A percentile compares a stretch with the other conserved stretches of the same genome.
These are phyloP conservation scores for Haberlea rhodopensis DNA, from an alignment of 257 asterid genomes.

Conservation along the genomic window DNA sequence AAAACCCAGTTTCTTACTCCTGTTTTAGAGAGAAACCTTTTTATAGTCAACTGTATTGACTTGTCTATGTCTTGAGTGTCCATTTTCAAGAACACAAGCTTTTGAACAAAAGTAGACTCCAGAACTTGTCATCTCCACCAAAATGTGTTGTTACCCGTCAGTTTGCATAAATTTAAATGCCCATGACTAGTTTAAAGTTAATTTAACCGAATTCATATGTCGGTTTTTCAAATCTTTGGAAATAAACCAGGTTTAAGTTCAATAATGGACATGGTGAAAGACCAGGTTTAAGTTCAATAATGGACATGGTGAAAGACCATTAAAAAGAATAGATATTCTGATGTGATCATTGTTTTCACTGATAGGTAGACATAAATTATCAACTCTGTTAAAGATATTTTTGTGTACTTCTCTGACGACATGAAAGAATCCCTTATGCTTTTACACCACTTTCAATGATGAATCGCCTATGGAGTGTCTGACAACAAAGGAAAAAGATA, in stretches of 20 bases:
- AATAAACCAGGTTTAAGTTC: background rate
- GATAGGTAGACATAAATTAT: background rate
- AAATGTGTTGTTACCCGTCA: background rate
- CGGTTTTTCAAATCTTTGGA: background rate
- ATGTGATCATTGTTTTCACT: background rate
- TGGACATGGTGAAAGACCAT: background rate
- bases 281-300: too few relatives aligned
- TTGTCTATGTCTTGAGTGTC: background rate
- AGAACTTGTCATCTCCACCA: background rate
- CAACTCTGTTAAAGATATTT: background rate
- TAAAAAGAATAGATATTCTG: too few relatives aligned
- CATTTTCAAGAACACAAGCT: background rate
- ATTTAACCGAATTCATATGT: background rate
- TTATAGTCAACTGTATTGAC: background rate
- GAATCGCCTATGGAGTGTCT: too few relatives aligned
- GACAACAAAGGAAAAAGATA: too few relatives aligned
- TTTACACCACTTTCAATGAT: slow-evolving; percentile 5
- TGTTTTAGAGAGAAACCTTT: background rate
- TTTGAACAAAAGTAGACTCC: background rate
- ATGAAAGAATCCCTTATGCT: background rate
- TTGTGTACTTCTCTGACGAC: background rate
- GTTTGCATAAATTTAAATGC: background rate
- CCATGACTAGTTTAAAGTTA: background rate
- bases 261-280: background rate
- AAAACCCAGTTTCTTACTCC: background rate